phyloP scores from a whole-genome alignment of 1,284 basidiomycete genomes.

The Fomitopsis palustris region DNA sequence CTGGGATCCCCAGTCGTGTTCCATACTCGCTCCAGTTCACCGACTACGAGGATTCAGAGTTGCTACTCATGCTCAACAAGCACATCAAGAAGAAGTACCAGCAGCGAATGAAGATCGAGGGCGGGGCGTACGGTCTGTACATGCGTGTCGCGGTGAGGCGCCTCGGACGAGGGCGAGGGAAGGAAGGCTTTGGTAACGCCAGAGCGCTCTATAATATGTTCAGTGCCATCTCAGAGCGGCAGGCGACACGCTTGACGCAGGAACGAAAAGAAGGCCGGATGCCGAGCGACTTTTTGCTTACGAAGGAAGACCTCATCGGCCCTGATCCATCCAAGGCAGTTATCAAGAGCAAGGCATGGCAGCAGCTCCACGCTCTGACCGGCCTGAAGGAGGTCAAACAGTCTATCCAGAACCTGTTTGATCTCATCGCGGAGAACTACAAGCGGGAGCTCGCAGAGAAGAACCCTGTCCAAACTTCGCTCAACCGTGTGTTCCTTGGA shows the following conservation, averaged over 20 bases:
- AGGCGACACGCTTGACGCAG: constrained; percentile 43
- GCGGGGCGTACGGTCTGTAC: constrained; percentile 52
- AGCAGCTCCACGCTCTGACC: constrained; percentile 47
- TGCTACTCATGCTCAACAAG: constrained; percentile 49
- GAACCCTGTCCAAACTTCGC: constrained; percentile 46
- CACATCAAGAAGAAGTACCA: constrained; percentile 42
- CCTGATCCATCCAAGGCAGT: constrained; percentile 54
- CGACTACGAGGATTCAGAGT: constrained; percentile 56
- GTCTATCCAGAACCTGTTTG: constrained; percentile 45
- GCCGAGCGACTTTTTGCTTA: constrained; percentile 48
- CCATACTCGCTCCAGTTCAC: constrained; percentile 56
- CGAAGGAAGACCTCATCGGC: constrained; percentile 56
- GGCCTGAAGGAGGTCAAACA: constrained; percentile 57
- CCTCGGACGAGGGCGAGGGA: constrained; percentile 50
- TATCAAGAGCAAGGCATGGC: constrained; percentile 44
- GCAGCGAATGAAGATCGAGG: constrained; percentile 53
- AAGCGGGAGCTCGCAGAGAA: constrained; percentile 53
- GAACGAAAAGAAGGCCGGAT: constrained; percentile 35
- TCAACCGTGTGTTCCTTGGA: constrained; percentile 62
- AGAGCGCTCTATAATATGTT: constrained; percentile 53
- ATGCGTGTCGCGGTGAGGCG: constrained; percentile 51
- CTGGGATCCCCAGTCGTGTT: constrained; percentile 60
- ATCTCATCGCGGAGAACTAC: constrained; percentile 50
- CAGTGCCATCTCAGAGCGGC: constrained; percentile 41
- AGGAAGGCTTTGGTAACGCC: constrained; percentile 62